A percentile compares a stretch with the other conserved stretches of the same genome.
These are phyloP conservation scores for Talaromyces sp. DNA, from an alignment of 2,329 filamentous ascomycete species.

Conservation along the genomic window DNA sequence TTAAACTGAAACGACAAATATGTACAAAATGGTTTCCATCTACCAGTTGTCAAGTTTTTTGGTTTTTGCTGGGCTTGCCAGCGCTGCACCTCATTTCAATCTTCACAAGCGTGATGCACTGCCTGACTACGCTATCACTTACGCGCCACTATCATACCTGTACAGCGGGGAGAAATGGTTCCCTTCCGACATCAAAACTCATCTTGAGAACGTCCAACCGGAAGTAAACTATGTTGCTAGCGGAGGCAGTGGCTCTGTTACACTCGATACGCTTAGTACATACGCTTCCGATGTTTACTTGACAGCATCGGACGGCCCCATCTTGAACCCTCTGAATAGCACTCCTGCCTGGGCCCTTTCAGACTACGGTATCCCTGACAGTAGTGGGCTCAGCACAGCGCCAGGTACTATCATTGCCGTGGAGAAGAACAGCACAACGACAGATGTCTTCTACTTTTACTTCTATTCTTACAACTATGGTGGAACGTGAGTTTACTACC, in stretches of 20 bases:
- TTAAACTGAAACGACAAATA: neutral
- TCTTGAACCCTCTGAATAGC: conserved; percentile 4
- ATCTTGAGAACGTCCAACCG: conserved; percentile 4
- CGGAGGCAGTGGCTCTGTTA: neutral
- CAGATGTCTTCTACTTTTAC: conserved; percentile 13
- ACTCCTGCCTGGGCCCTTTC: conserved; percentile 9
- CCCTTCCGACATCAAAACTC: conserved; percentile 10
- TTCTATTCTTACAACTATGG: conserved; percentile 16
- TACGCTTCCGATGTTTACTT: neutral
- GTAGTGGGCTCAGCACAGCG: neutral
- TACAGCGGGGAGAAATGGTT: conserved; percentile 13
- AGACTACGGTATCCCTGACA: conserved; percentile 6
- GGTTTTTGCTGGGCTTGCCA: neutral
- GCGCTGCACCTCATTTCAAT: neutral
- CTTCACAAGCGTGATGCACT: neutral
- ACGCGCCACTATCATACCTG: conserved; percentile 9
- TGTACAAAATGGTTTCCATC: neutral
- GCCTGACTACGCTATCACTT: conserved; percentile 2
- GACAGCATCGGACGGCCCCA: conserved; percentile 3
- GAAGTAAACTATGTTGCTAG: neutral
- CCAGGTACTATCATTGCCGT: conserved; percentile 7
- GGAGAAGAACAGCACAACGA: conserved; percentile 8
- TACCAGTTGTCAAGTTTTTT: neutral
- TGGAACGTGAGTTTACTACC: neutral
- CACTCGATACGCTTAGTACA: neutral